Evolutionary conservation across 1,284 basidiomycete genomes (phyloP).

Genomic region (Fomitopsis schrenkii): DNA sequence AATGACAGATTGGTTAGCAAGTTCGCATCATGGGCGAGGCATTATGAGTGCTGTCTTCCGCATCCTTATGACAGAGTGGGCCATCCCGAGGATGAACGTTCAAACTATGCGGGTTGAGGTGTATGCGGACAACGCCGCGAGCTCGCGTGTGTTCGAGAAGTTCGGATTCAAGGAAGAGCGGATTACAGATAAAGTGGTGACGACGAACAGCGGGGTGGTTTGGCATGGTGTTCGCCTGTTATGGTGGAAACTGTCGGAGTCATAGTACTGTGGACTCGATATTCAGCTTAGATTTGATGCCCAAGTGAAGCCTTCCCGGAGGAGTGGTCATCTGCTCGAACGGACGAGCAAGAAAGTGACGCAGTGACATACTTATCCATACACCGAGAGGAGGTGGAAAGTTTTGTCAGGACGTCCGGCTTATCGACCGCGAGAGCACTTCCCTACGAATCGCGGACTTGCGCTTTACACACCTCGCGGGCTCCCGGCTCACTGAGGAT

Average conservation of each 20-base stretch:
- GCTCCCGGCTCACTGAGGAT: no score
- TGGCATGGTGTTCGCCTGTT: conserved; percentile 24
- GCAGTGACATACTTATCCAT: conserved; percentile 24
- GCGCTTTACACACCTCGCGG: no score
- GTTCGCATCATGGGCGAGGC: conserved; percentile 56
- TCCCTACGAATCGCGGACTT: no score
- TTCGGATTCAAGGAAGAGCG: conserved; percentile 49
- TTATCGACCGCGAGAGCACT: conserved; percentile 20
- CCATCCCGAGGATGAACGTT: conserved; percentile 53
- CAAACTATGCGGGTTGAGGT: conserved; percentile 40
- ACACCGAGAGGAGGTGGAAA: conserved; percentile 22
- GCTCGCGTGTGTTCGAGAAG: conserved; percentile 59
- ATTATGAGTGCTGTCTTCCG: conserved; percentile 62
- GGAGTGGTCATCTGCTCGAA: no score
- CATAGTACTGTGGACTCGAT: neutral
- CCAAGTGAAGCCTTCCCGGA: no score
- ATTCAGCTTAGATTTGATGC: no score
- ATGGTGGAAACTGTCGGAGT: conserved; percentile 17
- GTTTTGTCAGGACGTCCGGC: conserved; percentile 17
- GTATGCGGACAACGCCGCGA: conserved; percentile 50
- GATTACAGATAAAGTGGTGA: conserved; percentile 35
- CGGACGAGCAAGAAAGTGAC: conserved; percentile 15
- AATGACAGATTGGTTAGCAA: conserved; percentile 36
- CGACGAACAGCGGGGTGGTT: conserved; percentile 17
- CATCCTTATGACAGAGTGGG: conserved; percentile 51